Evolutionary conservation across 257 asterid species (phyloP).

Genomic region (Solanum medicagineum): DNA sequence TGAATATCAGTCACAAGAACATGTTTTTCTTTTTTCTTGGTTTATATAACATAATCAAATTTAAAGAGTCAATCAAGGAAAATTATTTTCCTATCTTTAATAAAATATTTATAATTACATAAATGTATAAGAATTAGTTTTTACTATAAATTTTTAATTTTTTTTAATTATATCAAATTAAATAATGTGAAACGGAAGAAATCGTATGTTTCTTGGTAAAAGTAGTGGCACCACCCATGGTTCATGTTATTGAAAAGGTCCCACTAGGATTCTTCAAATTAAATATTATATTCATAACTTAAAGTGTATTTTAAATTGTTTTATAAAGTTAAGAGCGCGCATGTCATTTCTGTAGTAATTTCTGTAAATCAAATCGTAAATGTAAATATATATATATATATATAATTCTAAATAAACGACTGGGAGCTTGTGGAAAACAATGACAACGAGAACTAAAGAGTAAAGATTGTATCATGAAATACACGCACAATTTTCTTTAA

Average conservation of each 20-base stretch:
- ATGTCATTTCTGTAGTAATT: not conserved
- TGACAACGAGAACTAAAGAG: not conserved
- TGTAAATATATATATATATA: too few species aligned
- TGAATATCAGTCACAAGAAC: too few species aligned
- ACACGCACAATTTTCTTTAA: not conserved
- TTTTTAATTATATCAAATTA: too few species aligned
- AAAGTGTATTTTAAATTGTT: not conserved
- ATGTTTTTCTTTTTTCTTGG: too few species aligned
- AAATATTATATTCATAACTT: not conserved
- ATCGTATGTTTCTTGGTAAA: not conserved
- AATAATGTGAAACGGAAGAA: too few species aligned
- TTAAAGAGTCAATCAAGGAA: too few species aligned
- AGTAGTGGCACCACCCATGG: not conserved
- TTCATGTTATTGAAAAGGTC: not conserved
- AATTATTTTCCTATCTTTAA: too few species aligned
- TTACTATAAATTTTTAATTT: too few species aligned
- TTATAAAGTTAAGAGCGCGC: not conserved
- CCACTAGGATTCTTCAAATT: not conserved
- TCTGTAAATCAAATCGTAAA: not conserved
- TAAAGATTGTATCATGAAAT: not conserved
- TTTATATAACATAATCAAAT: too few species aligned
- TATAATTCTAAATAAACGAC: not conserved
- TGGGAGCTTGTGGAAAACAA: not conserved
- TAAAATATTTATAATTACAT: too few species aligned
- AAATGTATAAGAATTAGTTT: too few species aligned